Conservation (phyloP, 768 basidiomycete species). For the Cyathus striatus region DNA sequence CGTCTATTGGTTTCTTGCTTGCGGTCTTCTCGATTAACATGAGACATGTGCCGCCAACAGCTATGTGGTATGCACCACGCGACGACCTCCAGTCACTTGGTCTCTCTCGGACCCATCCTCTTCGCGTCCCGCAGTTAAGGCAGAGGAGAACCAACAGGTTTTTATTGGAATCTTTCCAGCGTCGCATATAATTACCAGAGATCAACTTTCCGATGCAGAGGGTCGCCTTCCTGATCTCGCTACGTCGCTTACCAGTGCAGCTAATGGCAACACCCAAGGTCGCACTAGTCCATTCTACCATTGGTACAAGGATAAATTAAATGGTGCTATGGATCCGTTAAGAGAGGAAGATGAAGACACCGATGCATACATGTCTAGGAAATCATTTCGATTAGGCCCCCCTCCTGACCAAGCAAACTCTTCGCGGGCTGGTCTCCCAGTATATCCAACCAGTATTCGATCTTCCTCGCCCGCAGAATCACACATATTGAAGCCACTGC, state of each 20-base stretch:
- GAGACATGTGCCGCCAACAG: conserved; percentile 32
- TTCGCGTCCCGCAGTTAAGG: conserved; percentile 46
- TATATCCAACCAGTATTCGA: conserved; percentile 72
- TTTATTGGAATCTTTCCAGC: conserved; percentile 94
- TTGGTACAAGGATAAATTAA: conserved; percentile 40
- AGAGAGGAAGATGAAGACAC: conserved; percentile 60
- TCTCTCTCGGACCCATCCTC: conserved; percentile 54
- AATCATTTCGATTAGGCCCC: conserved; percentile 68
- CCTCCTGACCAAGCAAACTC: conserved; percentile 73
- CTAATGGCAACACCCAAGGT: conserved; percentile 25
- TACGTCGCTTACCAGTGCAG: conserved; percentile 39
- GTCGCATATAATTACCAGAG: conserved; percentile 81
- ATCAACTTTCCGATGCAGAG: conserved; percentile 84
- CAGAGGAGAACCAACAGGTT: conserved; percentile 80
- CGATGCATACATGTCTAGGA: conserved; percentile 33
- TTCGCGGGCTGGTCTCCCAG: conserved; percentile 64
- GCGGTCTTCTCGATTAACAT: conserved; percentile 4
- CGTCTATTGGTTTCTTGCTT: conserved; percentile 24
- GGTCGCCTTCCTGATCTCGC: conserved; percentile 78
- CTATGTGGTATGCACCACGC: conserved; percentile 82
- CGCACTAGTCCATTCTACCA: conserved; percentile 37
- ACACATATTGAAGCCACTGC: conserved; percentile 65
- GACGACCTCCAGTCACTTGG: conserved; percentile 69
- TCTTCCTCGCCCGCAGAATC: conserved; percentile 66
- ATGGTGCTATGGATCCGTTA: conserved; percentile 50